Percentiles rank a stretch among this genome's conserved stretches.
Evolutionary conservation across 495 filamentous ascomycete species (phyloP).

Genomic region (Hyaloscypha finlandica): DNA sequence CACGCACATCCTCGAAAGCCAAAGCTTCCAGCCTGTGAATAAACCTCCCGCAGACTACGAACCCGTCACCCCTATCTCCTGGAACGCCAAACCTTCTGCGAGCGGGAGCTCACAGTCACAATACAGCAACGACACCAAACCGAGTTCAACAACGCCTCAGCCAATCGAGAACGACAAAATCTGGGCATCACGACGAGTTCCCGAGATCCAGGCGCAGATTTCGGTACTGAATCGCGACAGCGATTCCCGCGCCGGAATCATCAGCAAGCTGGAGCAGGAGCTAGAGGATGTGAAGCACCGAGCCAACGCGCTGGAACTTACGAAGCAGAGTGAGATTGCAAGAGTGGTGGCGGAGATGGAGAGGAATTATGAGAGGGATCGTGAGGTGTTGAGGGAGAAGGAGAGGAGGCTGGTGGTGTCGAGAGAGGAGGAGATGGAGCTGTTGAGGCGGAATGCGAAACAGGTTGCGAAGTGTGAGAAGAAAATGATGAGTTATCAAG

Average conservation of each 20-base stretch:
- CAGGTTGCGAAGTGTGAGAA: not conserved
- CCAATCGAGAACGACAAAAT: not conserved
- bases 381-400: not conserved
- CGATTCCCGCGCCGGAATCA: not conserved
- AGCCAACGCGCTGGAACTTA: not conserved
- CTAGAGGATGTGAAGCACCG: not conserved
- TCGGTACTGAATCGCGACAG: not conserved
- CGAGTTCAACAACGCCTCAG: not conserved
- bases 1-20: not conserved
- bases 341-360: not conserved
- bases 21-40: not conserved
- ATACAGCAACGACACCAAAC: not conserved
- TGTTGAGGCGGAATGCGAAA: not conserved
- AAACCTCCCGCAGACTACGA: not conserved
- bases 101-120: not conserved
- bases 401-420: not conserved
- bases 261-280: not conserved
- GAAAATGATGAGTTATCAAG: not conserved
- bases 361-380: not conserved
- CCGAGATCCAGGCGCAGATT: not conserved
- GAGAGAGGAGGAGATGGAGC: not conserved
- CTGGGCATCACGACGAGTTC: not conserved
- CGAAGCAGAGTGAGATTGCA: slow-evolving; percentile 10
- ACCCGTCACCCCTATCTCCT: not conserved
- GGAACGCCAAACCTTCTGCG: not conserved